Base-by-base conservation (phyloP, 345 rosid species). In the Microcos paniculata region DNA sequence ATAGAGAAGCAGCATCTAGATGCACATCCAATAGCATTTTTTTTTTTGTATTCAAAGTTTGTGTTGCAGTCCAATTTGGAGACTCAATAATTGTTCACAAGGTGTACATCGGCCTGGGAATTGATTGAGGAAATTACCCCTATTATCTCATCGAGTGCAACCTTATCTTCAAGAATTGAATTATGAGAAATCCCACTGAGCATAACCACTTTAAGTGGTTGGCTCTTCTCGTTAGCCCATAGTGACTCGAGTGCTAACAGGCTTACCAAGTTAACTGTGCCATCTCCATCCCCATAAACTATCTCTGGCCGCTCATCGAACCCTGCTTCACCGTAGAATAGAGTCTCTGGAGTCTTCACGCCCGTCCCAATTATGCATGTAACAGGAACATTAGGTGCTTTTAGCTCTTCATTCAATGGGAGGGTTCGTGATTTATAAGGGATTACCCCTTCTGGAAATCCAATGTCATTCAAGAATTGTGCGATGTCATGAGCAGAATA, bases 281-380 rank as follows among this genome's bases (percentile, higher is more conserved):
- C 99, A 31, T 95, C 98, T 63, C 96, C 96, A 59, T 93, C 97
- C 68, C 99, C 98, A 21, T 91, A 85, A 61, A 80, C 82, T 64
- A 88, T 79, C 58, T 87, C 78, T 11, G 98, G 98, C 55, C 78
- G 88, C 82, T 78, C 76, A 51, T 90, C 89, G 10, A 91, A 95
- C 26, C 94, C 91, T 71, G 79, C 63, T 57, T 73, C 74, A 49
- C 84, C 78, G 15, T 91, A 89, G n/a, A 84, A 70, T 73, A 88
- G 51, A 23, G 78, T 82, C 87, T 93, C 98, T 3, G 90, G 78
- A 0, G 99, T 91, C 78, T 64, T 85, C 70, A 93, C 82, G 1
- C 87, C 88, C 1, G 72, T 74, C 31, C 99, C 98, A 1, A 90
- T 53, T 24, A 95, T 77, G 56, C 93, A 88, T 0, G 99, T 95